Base-by-base conservation (phyloP, 148 eudicot species). In the Chenopodium suecicum region DNA sequence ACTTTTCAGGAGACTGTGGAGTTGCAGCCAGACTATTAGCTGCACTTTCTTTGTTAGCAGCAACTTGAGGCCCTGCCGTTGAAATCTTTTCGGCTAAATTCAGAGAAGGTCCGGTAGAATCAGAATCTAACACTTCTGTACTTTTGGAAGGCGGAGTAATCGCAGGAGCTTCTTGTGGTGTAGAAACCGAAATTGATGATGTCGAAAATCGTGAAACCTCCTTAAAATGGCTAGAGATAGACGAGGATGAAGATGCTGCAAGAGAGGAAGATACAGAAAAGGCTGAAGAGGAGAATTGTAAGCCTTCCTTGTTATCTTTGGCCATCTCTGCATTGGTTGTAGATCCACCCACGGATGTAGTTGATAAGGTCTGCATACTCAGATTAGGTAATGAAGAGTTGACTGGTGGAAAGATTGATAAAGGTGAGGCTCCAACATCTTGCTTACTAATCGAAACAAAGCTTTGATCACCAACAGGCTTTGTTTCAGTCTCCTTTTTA, bases 261-360 rank as follows among this genome's bases (percentile, higher is more conserved):
- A 70, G 77, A 58, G 89, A 54, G 67, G 86, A 81, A 80, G 70
- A 78, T 62, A 86, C 74, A 56, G 87, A 73, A 84, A 86, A 73
- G 56, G 79, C 73, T 70, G 82, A 79, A 41, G 89, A 71, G 32
- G 80, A 80, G 71, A 84, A 64, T 74, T 81, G 86, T 77, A 80
- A 62, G 64, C 63, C 77, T 70, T 89, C 84, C 73, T 88, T 87
- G 74, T 77, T 83, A 84, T 71, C 87, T n/a, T 50, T 58, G 58
- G 71, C 73, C 74, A 79, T 34, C 75, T 79, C 84, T 47, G 84
- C 79, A 81, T 50, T 64, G 19, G 85, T 77, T 69, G 74, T 79
- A 23, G 81, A 83, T 32, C 79, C 20, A 3, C 71, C 29, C 73
- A 83, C 72, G 41, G 78, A 47, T 34, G 82, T 64, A 64, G 74